Base-by-base conservation (phyloP, 257 asterid genomes). In the Penstemon barbatus region DNA sequence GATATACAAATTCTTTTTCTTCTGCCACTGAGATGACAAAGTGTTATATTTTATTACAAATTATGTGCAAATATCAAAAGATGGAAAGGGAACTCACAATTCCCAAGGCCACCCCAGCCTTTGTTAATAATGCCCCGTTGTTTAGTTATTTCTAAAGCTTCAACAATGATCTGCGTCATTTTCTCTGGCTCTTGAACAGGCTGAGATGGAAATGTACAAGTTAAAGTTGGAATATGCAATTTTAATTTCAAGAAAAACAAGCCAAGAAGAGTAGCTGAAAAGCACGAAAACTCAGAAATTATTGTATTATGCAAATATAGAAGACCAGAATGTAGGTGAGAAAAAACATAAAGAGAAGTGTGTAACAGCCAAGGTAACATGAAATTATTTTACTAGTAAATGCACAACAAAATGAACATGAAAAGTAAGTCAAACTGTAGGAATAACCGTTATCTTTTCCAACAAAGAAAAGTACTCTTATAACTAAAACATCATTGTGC, bases 51-150 rank as follows among this genome's bases (percentile, higher is more conserved):
- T 43, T 51, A 19, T 50, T 60, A 25, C n/a, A 57, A 45, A 63
- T 9, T 18, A 38, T 57, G 12, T 37, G 68, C 61, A 56, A 54
- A 51, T 39, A 67, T 62, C 65, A 64, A 36, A n/a, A 10, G 57
- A 74, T 51, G 63, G 44, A 70, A 75, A 44, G 66, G 58, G 71
- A 73, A 87, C 99, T 93, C 76, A 93, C 97, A 83, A 80, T 93
- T 70, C 48, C 99, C 97, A 81, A 90, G 96, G 80, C 97, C 99
- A 71, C 99, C 99, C 97, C 99, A 90, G 65, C 99, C 99, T 83
- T 84, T 93, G 84, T 88, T 90, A 70, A 93, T 90, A 57, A 93
- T 88, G 52, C 97, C 99, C 80, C 99, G 81, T 76, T 93, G 96
- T 36, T 85, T 81, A 61, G 96, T 93, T 59, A 55, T 82, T 78